Percentiles rank a stretch among this genome's conserved stretches.
Conservation (phyloP, 441 rosid genomes). For the Euphorbia schlechtendalii region DNA sequence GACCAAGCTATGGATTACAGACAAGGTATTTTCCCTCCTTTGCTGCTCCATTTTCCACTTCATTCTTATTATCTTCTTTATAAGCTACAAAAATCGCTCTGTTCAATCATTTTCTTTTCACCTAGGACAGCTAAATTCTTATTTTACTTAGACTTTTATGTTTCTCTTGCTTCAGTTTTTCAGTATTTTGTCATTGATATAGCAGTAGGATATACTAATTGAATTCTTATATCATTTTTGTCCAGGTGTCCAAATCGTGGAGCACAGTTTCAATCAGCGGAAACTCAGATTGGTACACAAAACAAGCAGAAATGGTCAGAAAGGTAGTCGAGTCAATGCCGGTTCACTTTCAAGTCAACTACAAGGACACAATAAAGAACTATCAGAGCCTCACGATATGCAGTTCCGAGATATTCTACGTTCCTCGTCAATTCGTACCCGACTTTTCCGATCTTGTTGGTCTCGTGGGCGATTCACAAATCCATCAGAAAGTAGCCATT, state of each 20-base stretch:
- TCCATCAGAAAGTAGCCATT: slow-evolving; percentile 77
- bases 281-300: slow-evolving; percentile 56
- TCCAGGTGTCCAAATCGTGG: slow-evolving; percentile 78
- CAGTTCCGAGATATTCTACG: slow-evolving; percentile 80
- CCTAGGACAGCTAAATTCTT: no score
- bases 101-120: no score
- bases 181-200: no score
- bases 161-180: no score
- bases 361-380: slow-evolving; percentile 54
- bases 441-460: slow-evolving; percentile 76
- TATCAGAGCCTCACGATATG: slow-evolving; percentile 50
- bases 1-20: slow-evolving; percentile 81
- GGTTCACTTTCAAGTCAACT: slow-evolving; percentile 82
- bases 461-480: slow-evolving; percentile 56
- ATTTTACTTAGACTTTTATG: no score
- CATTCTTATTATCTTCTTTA: no score
- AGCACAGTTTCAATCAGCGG: slow-evolving; percentile 36
- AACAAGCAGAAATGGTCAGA: slow-evolving; percentile 67
- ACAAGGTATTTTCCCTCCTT: slow-evolving; percentile 44
- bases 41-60: no score
- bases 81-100: no score
- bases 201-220: no score
- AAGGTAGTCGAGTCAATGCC: slow-evolving; percentile 66
- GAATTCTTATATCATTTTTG: slow-evolving; percentile 1
- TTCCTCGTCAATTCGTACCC: slow-evolving; percentile 48